A percentile compares a stretch with the other conserved stretches of the same genome.
phyloP scores from a whole-genome alignment of 441 rosid genomes.

The Aquilaria agallochum region DNA sequence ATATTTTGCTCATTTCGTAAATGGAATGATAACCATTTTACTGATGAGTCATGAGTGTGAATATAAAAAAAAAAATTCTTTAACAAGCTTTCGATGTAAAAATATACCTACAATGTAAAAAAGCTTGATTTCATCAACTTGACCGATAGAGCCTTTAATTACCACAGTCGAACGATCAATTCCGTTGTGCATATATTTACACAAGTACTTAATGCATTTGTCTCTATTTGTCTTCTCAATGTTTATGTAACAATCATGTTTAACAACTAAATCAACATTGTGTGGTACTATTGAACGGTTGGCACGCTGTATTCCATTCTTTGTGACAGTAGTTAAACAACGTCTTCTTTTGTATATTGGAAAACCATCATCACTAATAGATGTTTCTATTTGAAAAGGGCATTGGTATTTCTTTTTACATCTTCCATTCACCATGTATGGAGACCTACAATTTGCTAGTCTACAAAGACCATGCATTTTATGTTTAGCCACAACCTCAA shows the following conservation, averaged over 20 bases:
- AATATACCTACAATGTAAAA: background rate
- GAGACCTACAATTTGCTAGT: background rate
- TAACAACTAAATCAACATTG: background rate
- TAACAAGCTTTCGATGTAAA: background rate
- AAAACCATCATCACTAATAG: background rate
- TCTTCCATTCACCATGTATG: background rate
- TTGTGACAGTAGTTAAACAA: background rate
- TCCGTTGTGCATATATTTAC: background rate
- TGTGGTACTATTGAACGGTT: background rate
- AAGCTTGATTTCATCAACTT: background rate
- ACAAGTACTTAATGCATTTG: background rate
- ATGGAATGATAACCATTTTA: background rate
- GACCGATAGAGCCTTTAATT: background rate
- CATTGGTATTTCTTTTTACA: background rate
- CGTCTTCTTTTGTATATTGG: background rate
- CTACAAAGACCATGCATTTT: no score
- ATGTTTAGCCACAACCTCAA: background rate
- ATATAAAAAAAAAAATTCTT: background rate
- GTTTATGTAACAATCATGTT: background rate
- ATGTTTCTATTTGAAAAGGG: background rate
- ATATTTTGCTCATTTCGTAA: background rate
- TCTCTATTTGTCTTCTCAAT: background rate
- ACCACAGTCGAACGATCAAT: background rate
- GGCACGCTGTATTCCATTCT: background rate
- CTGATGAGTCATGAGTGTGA: background rate